phyloP scores from a whole-genome alignment of 1,139 yeast genomes.

The Protomyces inouyei region DNA sequence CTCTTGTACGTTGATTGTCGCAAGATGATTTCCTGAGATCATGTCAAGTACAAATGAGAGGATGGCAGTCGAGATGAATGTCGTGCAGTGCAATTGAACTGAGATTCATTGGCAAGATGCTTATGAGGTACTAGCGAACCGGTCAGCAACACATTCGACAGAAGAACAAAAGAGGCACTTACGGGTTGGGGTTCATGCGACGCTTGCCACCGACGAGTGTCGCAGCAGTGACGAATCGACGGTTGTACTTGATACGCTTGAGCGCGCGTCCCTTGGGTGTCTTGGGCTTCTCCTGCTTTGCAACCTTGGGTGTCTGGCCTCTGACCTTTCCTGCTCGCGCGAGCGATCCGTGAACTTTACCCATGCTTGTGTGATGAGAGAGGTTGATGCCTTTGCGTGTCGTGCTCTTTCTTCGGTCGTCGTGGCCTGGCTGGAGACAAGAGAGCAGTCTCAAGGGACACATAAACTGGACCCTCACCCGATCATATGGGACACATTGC shows the following conservation, averaged over 20 bases:
- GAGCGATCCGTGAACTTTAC: constrained; percentile 98
- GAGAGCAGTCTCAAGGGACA: neutral
- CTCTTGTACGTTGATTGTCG: too few species aligned
- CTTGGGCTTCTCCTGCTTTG: constrained; percentile 77
- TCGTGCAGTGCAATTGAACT: too few species aligned
- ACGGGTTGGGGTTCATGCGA: constrained; percentile 35
- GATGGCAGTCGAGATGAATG: too few species aligned
- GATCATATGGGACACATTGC: neutral
- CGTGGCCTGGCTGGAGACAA: too few species aligned
- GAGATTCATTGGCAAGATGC: neutral
- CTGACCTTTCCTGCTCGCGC: constrained; percentile 99
- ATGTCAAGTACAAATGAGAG: too few species aligned
- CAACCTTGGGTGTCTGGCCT: constrained; percentile 93
- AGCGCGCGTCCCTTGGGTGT: constrained; percentile 86
- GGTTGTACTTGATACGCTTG: constrained; percentile 98
- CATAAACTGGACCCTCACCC: too few species aligned
- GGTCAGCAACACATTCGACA: neutral
- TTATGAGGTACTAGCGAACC: neutral
- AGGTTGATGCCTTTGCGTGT: neutral
- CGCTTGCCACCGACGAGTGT: constrained; percentile 92
- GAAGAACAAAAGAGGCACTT: neutral
- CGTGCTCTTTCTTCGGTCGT: too few species aligned
- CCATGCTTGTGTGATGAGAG: constrained; percentile 5
- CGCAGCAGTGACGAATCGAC: constrained; percentile 98
- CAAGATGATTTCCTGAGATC: too few species aligned